Percentiles rank a stretch among this genome's conserved stretches.
These are phyloP conservation scores for Arachis stenosperma DNA, from an alignment of 306 rosid genomes.

Conservation along the genomic window DNA sequence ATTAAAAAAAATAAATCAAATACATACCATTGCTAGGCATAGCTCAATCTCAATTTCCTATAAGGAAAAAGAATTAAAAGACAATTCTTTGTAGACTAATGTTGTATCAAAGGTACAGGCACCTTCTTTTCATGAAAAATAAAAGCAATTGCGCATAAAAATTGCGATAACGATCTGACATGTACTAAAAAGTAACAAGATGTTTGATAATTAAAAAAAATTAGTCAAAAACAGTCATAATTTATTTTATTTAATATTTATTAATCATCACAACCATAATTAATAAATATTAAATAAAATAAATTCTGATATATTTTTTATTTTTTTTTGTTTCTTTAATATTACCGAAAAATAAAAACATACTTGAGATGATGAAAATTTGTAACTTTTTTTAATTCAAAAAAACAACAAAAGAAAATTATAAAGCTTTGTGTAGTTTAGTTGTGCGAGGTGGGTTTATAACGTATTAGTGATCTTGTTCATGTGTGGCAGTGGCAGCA, in stretches of 20 bases:
- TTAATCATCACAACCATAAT: too few relatives aligned
- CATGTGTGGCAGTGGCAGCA: slow-evolving; percentile 30
- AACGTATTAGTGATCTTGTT: not conserved
- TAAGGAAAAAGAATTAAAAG: too few relatives aligned
- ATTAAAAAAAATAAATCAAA: not conserved
- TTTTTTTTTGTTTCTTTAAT: too few relatives aligned
- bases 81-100: too few relatives aligned
- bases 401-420: not conserved
- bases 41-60: too few relatives aligned
- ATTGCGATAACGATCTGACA: not conserved
- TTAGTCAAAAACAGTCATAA: too few relatives aligned
- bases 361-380: not conserved
- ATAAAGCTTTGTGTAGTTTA: not conserved
- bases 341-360: too few relatives aligned
- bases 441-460: slow-evolving; percentile 13
- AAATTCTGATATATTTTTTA: too few relatives aligned
- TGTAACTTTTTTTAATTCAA: not conserved
- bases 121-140: not conserved
- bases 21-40: too few relatives aligned
- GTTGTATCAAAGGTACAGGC: not conserved
- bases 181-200: not conserved
- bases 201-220: too few relatives aligned
- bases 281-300: too few relatives aligned
- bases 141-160: not conserved
- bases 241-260: too few relatives aligned